Evolutionary conservation across 2,329 filamentous ascomycete species (phyloP), one percentile per base, ranked within the genome.

Genomic region (Aurifilum marmelostoma): DNA sequence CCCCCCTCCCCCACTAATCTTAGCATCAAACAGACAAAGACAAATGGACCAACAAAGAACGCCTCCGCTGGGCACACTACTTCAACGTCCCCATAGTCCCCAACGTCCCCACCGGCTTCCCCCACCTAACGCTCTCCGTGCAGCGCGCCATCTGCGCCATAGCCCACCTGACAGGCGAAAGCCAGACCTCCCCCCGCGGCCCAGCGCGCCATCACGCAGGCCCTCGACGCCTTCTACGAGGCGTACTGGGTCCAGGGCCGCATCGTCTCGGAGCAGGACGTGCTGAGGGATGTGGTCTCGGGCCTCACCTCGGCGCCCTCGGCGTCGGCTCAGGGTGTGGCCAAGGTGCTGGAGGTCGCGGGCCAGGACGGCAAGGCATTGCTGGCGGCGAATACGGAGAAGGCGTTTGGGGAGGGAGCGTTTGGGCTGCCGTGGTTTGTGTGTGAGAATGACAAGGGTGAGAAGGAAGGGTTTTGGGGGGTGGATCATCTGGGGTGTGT

Each of bases 341-440:
- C 76, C 75, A 72, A 16, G 71, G 76, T 79, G 27, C 69, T 78
- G 34, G 70, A 74, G 24, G 72, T 73, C 1, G 73, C 76, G 2
- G 54, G 67, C 1, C 75, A 73, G 0, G 74, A 75, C 8, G 77
- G 75, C 63, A 81, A 81, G 71, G 29, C 71, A 18, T 62, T 69
- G 3, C 73, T 81, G n/a, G 21, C 71, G 39, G 63, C 67, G 16
- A 80, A 81, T 71, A 81, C 79, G 5, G 76, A 79, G 63, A 27
- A 63, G 24, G 80, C 79, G 0, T 81, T 80, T 71, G 75, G 68
- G 8, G 73, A 76, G 0, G 79, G 78, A 62, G 79, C 78, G 1
- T 80, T 82, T 70, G 79, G 80, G 2, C 68, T 81, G 54, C 80
- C 79, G 6, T 82, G 79, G 79, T 72, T 80, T 64, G 75, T 75